phyloP scores from a whole-genome alignment of 2,329 filamentous ascomycete genomes.

The Aspergillus nomiae region DNA sequence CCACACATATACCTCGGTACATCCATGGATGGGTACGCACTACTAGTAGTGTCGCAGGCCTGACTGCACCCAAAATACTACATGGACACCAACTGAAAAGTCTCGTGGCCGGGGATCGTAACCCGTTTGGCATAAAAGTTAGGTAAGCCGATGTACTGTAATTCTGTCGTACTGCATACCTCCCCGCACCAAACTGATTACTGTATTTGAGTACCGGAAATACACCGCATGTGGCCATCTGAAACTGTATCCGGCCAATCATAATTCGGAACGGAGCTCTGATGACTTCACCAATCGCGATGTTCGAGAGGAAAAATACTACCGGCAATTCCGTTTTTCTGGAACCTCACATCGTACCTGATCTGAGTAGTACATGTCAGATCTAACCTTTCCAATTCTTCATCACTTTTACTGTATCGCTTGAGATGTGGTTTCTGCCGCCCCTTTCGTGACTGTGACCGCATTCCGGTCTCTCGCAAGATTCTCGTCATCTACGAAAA shows the following conservation, averaged over 20 bases:
- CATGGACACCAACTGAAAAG: background rate
- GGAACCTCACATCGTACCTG: background rate
- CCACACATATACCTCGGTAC: background rate
- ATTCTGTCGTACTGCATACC: background rate
- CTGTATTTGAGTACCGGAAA: background rate
- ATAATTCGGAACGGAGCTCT: slow-evolving; percentile 4
- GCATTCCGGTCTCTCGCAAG: slow-evolving; percentile 10
- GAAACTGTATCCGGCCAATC: slow-evolving; percentile 14
- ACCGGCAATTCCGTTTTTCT: background rate
- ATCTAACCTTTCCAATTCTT: background rate
- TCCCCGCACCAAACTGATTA: background rate
- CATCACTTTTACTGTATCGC: background rate
- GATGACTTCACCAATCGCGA: slow-evolving; percentile 25
- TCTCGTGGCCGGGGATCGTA: background rate
- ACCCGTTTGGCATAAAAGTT: background rate
- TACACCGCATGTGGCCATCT: background rate
- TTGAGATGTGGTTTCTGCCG: slow-evolving; percentile 12
- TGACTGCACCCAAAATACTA: background rate
- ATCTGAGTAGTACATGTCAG: background rate
- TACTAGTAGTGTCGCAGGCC: background rate
- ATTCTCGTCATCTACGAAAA: background rate
- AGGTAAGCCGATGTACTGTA: background rate
- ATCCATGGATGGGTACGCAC: background rate
- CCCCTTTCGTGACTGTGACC: slow-evolving; percentile 10
- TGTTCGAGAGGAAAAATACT: slow-evolving; percentile 11